Evolutionary conservation across 148 eudicot species (phyloP), one percentile per base, ranked within the genome.

Genomic region (Rhododendron vialii): DNA sequence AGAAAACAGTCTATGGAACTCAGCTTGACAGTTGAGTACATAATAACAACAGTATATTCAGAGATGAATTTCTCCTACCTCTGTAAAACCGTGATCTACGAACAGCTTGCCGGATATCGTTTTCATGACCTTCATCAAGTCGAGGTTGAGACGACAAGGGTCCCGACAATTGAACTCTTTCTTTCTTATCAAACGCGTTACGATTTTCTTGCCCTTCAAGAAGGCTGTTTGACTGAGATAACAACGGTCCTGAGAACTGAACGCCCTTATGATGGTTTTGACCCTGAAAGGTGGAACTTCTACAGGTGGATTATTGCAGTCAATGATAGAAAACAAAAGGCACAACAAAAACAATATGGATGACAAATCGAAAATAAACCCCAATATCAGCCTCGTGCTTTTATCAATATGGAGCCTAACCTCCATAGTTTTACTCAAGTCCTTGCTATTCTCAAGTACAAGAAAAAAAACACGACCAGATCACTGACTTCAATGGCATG

Each of bases 61-160:
- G 36, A 26, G 33, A 18, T 80, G 61, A 48, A 4, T 80, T 51
- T 51, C 38, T 51, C 53, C 35, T 84, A 92, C 92, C 93, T 90
- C 82, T 84, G 75, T 83, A 26, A 59, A 89, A 89, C 30, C 90
- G 91, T 14, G 92, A 88, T 81, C 85, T 85, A 84, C 30, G 88
- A 88, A 7, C 61, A 71, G 84, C 83, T 77, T 76, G 87, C 82
- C 41, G 87, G 79, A 80, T 41, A 30, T 87, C 88, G 65, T 83
- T 85, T 59, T 87, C 86, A 61, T 88, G 89, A 57, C 53, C 82
- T 48, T 82, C 85, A 11, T 50, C 88, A 61, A 10, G 48, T 82
- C 55, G 82, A 22, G 88, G 18, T 76, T 79, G 88, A 50, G 82
- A 65, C 35, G 86, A 73, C 87, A 90, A 53, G 7, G 89, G 90